Percentiles rank a stretch among this genome's conserved stretches.
These are phyloP conservation scores for Spatholobus suberectus DNA, from an alignment of 306 rosid genomes.

Conservation along the genomic window DNA sequence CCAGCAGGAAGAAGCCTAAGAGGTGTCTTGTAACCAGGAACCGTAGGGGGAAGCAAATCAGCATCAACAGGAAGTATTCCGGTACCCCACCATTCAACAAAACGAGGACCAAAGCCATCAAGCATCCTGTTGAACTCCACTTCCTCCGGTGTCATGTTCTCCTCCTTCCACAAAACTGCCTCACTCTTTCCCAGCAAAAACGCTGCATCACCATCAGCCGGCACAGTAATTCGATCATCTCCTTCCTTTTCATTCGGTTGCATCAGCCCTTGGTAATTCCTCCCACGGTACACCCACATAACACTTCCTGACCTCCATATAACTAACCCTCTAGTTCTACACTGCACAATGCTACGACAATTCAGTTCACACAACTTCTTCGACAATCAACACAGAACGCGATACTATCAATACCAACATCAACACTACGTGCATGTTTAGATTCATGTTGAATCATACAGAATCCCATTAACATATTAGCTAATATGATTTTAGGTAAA, in stretches of 20 bases:
- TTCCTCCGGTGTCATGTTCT: slow-evolving; percentile 74
- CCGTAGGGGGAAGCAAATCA: slow-evolving; percentile 77
- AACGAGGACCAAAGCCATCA: slow-evolving; percentile 92
- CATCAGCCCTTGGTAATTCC: slow-evolving; percentile 68
- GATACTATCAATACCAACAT: neutral
- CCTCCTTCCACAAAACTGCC: slow-evolving; percentile 43
- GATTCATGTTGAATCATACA: neutral
- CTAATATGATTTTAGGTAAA: neutral
- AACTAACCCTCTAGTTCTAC: slow-evolving; percentile 88
- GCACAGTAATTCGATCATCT: slow-evolving; percentile 49
- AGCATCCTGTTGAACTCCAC: slow-evolving; percentile 72
- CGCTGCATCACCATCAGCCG: slow-evolving; percentile 34
- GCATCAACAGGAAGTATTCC: slow-evolving; percentile 97
- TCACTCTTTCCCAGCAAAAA: slow-evolving; percentile 45
- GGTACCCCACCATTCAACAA: slow-evolving; percentile 95
- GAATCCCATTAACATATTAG: neutral
- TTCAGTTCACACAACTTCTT: slow-evolving; percentile 52
- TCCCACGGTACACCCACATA: slow-evolving; percentile 92
- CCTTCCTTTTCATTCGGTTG: slow-evolving; percentile 52
- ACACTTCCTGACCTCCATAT: slow-evolving; percentile 91
- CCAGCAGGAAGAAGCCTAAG: slow-evolving; percentile 91
- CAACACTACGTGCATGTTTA: neutral
- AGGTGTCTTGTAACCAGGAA: slow-evolving; percentile 89
- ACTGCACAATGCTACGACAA: slow-evolving; percentile 71
- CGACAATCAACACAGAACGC: slow-evolving; percentile 4